Evolutionary conservation across 2,329 filamentous ascomycete genomes (phyloP).

Genomic region (Aureobasidium musti): DNA sequence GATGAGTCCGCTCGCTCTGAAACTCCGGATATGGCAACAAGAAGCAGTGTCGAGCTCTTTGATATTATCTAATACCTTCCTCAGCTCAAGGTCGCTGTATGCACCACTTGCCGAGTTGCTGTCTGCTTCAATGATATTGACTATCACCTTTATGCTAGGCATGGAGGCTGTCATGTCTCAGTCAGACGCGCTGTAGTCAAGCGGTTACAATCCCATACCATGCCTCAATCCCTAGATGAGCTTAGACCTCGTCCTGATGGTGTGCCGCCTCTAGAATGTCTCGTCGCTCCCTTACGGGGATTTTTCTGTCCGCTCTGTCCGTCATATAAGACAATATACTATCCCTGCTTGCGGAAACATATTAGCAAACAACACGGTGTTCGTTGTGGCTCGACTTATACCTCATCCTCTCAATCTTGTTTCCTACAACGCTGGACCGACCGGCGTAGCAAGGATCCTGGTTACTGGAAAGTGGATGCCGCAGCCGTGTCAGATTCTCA

Average conservation of each 20-base stretch:
- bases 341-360: background rate
- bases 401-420: background rate
- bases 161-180: background rate
- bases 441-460: background rate
- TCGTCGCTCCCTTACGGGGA: background rate
- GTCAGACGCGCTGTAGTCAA: background rate
- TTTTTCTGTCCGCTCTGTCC: background rate
- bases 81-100: conserved; percentile 12
- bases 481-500: background rate
- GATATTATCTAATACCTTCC: background rate
- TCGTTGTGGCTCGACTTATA: background rate
- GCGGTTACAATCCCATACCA: background rate
- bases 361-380: background rate
- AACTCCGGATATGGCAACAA: background rate
- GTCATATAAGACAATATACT: background rate
- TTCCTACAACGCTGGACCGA: background rate
- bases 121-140: background rate
- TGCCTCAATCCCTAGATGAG: background rate
- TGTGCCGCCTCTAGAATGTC: background rate
- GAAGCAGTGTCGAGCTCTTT: background rate
- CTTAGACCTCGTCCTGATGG: background rate
- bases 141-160: background rate
- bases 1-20: too few relatives aligned
- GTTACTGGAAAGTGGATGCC: background rate
- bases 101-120: background rate